Percentiles rank a stretch among this genome's conserved stretches.
Conservation (phyloP, 768 basidiomycete species). For the Panaeolus cyanescens region DNA sequence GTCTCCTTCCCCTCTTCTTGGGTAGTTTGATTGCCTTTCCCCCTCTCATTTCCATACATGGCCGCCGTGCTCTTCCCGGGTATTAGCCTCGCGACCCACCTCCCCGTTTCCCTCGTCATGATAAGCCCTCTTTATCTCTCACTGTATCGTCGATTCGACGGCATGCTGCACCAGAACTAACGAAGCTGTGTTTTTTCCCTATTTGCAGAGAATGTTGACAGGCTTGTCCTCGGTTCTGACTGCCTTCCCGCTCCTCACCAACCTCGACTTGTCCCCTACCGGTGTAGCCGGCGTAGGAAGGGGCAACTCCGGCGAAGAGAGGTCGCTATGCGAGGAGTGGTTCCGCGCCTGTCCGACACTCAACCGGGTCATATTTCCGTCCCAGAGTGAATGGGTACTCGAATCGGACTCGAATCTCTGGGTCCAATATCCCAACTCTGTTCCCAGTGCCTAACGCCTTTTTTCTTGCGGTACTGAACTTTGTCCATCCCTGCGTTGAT, state of each 20-base stretch:
- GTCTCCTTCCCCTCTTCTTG: conserved; percentile 25
- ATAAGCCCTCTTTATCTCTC: background rate
- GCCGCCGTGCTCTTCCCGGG: conserved; percentile 2
- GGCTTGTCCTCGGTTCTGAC: conserved; percentile 60
- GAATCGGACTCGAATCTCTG: conserved; percentile 19
- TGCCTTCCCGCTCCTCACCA: conserved; percentile 47
- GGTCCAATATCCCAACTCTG: background rate
- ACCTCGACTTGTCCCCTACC: conserved; percentile 65
- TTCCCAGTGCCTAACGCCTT: background rate
- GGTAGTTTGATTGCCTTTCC: conserved; percentile 9
- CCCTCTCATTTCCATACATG: conserved; percentile 7
- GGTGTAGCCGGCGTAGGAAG: conserved; percentile 46
- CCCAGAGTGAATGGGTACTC: conserved; percentile 51
- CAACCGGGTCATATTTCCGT: conserved; percentile 56
- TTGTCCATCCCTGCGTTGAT: background rate
- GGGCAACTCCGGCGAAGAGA: conserved; percentile 49
- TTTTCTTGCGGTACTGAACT: background rate
- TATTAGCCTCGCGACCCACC: background rate
- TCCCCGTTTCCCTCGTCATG: background rate
- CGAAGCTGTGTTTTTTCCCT: background rate
- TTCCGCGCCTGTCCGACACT: conserved; percentile 53
- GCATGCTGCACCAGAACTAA: background rate
- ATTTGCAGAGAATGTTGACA: conserved; percentile 53
- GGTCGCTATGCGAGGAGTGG: conserved; percentile 55
- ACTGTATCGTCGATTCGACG: background rate